A percentile compares a stretch with the other conserved stretches of the same genome.
These are phyloP conservation scores for Akanthomyces lecanii DNA, from an alignment of 2,329 filamentous ascomycete species.

Conservation along the genomic window DNA sequence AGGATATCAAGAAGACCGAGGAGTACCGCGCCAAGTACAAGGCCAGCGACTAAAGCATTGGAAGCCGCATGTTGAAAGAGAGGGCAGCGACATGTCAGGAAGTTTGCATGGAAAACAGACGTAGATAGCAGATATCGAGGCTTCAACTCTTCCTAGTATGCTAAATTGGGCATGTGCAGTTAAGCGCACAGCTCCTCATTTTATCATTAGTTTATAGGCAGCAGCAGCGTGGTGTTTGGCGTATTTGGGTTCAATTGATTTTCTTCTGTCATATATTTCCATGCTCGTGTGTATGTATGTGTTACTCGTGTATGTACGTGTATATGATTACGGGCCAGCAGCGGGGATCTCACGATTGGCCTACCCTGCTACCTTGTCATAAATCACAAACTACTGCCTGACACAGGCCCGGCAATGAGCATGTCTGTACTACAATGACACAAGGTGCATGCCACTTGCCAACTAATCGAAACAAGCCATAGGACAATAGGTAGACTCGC, in stretches of 20 bases:
- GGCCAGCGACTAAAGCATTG: constrained; percentile 47
- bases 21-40: constrained; percentile 68
- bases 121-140: constrained; percentile 13
- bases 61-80: background rate
- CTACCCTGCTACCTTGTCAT: background rate
- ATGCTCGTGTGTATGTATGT: background rate
- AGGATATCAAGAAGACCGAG: constrained; percentile 63
- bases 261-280: background rate
- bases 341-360: background rate
- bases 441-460: background rate
- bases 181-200: background rate
- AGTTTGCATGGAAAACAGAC: background rate
- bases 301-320: background rate
- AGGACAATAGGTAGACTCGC: background rate
- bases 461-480: background rate
- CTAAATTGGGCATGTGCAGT: constrained; percentile 7
- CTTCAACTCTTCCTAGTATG: constrained; percentile 1
- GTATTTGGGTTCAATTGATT: constrained; percentile 6
- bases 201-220: constrained; percentile 14
- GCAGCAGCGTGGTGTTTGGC: constrained; percentile 16
- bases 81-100: background rate
- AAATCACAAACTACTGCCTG: background rate
- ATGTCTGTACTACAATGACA: background rate
- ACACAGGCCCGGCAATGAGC: background rate
- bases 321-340: background rate